These are phyloP conservation scores for Chloroidium sp. DNA, from an alignment of 163 green algal genomes.

Conservation along the genomic window DNA sequence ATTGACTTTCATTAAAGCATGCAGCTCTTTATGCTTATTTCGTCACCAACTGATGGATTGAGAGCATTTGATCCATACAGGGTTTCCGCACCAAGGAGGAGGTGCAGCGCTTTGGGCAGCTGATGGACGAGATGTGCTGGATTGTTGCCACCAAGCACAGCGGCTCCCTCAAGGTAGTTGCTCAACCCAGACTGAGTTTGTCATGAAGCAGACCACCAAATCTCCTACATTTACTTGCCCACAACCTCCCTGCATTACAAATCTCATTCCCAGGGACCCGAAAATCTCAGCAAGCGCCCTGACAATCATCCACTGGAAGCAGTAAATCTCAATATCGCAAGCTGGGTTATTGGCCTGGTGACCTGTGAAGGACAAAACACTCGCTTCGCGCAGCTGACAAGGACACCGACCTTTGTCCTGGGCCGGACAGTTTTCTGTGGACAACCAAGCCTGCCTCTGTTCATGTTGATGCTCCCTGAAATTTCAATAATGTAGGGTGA, in stretches of 20 bases:
- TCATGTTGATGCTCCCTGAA: neutral
- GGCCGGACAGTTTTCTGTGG: neutral
- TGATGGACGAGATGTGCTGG: slow-evolving; percentile 97
- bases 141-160: slow-evolving; percentile 94
- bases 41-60: neutral
- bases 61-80: slow-evolving; percentile 22
- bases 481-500: slow-evolving; percentile 49
- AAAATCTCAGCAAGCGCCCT: too few species aligned
- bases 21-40: neutral
- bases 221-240: too few species aligned
- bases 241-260: too few species aligned
- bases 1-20: too few species aligned
- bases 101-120: slow-evolving; percentile 83
- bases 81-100: slow-evolving; percentile 85
- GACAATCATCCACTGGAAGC: too few species aligned
- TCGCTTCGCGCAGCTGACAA: too few species aligned
- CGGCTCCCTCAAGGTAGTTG: slow-evolving; percentile 65
- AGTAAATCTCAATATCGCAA: too few species aligned
- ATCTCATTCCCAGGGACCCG: too few species aligned
- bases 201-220: too few species aligned
- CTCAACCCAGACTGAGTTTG: too few species aligned
- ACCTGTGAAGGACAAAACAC: too few species aligned
- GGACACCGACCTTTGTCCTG: neutral
- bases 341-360: too few species aligned
- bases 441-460: neutral